phyloP scores from a whole-genome alignment of 768 basidiomycete genomes.

The Holtermanniella nyarrowii region DNA sequence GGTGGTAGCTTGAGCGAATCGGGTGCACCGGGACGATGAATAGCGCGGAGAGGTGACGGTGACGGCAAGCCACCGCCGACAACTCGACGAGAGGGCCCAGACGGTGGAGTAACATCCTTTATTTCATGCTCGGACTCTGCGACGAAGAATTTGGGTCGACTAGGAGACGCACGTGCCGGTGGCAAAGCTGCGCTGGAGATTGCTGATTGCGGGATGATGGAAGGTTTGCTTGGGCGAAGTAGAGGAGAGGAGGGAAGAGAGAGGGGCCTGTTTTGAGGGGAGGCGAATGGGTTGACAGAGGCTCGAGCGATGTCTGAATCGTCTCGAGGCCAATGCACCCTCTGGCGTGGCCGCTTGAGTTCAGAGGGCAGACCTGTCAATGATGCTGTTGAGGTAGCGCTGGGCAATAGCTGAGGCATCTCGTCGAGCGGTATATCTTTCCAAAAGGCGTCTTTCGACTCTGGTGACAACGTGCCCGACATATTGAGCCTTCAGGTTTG shows the following conservation, averaged over 20 bases:
- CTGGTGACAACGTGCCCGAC: too few relatives aligned
- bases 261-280: not conserved
- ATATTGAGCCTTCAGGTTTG: too few relatives aligned
- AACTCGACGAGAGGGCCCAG: not conserved
- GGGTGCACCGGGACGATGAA: not conserved
- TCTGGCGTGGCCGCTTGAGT: not conserved
- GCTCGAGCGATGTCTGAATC: not conserved
- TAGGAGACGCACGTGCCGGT: not conserved
- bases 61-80: not conserved
- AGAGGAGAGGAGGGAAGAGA: not conserved
- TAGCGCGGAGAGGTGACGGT: not conserved
- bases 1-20: not conserved
- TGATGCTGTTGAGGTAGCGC: not conserved
- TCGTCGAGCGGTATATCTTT: too few relatives aligned
- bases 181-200: not conserved
- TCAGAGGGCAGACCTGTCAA: not conserved
- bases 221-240: not conserved
- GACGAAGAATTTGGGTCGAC: not conserved
- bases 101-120: not conserved
- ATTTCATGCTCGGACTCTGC: not conserved
- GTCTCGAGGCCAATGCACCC: not conserved
- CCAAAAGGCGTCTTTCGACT: too few relatives aligned
- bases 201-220: not conserved
- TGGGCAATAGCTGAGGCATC: not conserved
- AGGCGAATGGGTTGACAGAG: not conserved